These are phyloP conservation scores for Skeletonema marinoi DNA, from an alignment of 108 stramenopile species.

Conservation along the genomic window DNA sequence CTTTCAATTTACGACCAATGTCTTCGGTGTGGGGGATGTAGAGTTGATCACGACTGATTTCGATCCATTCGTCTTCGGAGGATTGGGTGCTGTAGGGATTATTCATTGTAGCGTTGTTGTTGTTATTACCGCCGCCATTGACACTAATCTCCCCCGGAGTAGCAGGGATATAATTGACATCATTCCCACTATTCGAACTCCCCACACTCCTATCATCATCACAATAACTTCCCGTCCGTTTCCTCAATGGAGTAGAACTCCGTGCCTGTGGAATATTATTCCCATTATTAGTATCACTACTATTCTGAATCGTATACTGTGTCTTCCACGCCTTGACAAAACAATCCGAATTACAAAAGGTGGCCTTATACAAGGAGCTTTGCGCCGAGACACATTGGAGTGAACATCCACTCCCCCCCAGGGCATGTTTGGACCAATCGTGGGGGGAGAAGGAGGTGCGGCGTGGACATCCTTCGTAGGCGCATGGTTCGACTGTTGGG, in stretches of 20 bases:
- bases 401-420: constrained; percentile 78
- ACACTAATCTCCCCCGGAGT: constrained; percentile 60
- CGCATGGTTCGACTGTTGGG: constrained; percentile 74
- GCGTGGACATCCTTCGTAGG: constrained; percentile 82
- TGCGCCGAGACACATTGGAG: constrained; percentile 85
- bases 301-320: constrained; percentile 78
- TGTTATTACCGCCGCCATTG: constrained; percentile 1
- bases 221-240: constrained; percentile 26
- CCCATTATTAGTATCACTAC: constrained; percentile 7
- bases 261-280: constrained; percentile 15
- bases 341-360: constrained; percentile 88
- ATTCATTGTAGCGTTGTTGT: constrained; percentile 6
- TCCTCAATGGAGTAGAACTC: constrained; percentile 28
- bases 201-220: constrained; percentile 50
- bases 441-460: constrained; percentile 88
- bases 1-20: constrained; percentile 80
- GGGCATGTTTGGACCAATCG: constrained; percentile 86
- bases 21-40: constrained; percentile 79
- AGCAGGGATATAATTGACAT: constrained; percentile 38
- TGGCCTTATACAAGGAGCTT: constrained; percentile 77
- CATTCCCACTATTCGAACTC: constrained; percentile 16
- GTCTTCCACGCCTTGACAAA: constrained; percentile 91
- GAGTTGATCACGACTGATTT: constrained; percentile 77
- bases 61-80: constrained; percentile 66
- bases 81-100: constrained; percentile 43